Conservation (phyloP, 2,329 filamentous ascomycete species). For the Pleomassaria siparia region DNA sequence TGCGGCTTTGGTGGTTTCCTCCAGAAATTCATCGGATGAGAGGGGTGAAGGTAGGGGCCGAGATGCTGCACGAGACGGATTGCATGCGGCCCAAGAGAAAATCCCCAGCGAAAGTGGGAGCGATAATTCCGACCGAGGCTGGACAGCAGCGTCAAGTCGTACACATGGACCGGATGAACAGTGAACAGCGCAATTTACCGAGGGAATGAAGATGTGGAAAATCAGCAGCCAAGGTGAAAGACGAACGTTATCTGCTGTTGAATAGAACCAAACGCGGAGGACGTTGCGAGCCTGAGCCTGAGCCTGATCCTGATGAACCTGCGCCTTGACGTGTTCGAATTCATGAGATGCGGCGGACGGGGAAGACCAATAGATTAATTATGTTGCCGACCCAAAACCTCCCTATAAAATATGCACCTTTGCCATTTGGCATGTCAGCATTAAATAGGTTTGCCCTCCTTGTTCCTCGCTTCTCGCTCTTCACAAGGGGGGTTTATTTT, state of each 20-base stretch:
- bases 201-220: constrained; percentile 14
- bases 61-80: too few species aligned
- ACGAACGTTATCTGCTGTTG: constrained; percentile 28
- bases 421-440: too few species aligned
- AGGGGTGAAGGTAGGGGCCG: neutral
- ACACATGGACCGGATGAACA: constrained; percentile 18
- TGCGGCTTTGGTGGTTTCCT: neutral
- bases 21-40: constrained; percentile 1
- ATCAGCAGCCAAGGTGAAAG: constrained; percentile 29
- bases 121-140: constrained; percentile 21
- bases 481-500: constrained; percentile 19
- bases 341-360: constrained; percentile 27
- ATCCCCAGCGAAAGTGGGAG: neutral
- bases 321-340: constrained; percentile 38
- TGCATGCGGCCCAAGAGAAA: too few species aligned
- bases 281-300: constrained; percentile 28
- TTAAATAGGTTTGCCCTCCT: too few species aligned
- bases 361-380: constrained; percentile 39
- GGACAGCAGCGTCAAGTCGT: constrained; percentile 10
- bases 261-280: constrained; percentile 11
- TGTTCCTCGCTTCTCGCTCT: constrained; percentile 28
- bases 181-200: constrained; percentile 9
- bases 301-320: too few species aligned
- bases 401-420: constrained; percentile 35
- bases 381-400: constrained; percentile 31